Evolutionary conservation across 257 asterid genomes (phyloP), one percentile per base, ranked within the genome.

Genomic region (Capsicum chinense): DNA sequence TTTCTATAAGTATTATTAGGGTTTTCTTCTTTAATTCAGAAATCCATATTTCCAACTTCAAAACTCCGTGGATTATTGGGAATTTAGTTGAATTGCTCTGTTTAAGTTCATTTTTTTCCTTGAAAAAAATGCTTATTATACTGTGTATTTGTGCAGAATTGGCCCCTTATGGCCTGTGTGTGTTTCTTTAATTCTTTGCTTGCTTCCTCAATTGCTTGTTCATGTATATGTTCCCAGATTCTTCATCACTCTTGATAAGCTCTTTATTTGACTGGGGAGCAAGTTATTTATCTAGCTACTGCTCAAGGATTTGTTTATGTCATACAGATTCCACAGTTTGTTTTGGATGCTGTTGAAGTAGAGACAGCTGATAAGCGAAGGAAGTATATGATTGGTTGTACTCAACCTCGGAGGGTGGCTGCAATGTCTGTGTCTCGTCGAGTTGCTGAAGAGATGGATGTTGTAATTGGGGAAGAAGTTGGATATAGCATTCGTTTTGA

Each of bases 361-460:
- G 97, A 94, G 93, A 85, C 90, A 26, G 86, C 93, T 0, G 98
- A 92, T 88, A 95, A 90, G 83, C 92, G 95, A 50, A 90, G 89
- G 87, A 95, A 97, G 85, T 94, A 85, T 89, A 93, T 97, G 99
- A 92, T 97, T 82, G 99, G 86, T n/a, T 97, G 99, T 85, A 97
- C 99, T 10, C 99, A 93, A 88, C 99, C 99, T 63, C 92, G 98
- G 52, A 90, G 99, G 87, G 99, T 95, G 85, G 99, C 99, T 71
- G 99, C 99, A 11, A 95, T 97, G 99, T 93, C 99, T 13, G 99
- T 95, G 84, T 93, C 99, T 64, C 92, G 98, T 58, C 91, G 99
- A 83, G 99, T 97, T 7, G 99, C 99, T 3, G 99, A 97, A 82
- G 99, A 97, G 92, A 95, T 97, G 99, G 99, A 97, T 80, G 98